Base-by-base conservation (phyloP, 2,329 filamentous ascomycete genomes). In the Juglanconis juglandina region DNA sequence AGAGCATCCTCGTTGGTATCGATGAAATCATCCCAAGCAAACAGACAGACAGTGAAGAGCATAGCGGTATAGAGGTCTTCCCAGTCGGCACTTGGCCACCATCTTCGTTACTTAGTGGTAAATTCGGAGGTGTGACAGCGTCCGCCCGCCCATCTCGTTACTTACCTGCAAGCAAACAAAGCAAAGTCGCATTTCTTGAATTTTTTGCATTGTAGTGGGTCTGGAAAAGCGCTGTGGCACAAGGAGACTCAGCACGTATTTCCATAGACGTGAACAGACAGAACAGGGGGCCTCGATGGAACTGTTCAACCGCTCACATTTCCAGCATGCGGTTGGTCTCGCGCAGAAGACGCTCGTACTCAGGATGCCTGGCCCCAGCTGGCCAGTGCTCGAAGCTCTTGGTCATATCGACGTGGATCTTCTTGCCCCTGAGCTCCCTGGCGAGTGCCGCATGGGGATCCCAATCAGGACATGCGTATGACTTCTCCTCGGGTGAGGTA, bases 1-100 rank as follows among this genome's bases (percentile, higher is more conserved):
- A 72, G 68, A 35, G 69, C 68, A 24, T 71, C 71, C 24, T 73
- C 71, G 42, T 70, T 68, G 2, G 66, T 69, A 53, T 73, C 71
- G 41, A 73, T 69, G 13, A 70, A 69, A 42, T 72, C 72, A 56
- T 73, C 71, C 71, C 71, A 73, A 39, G 71, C 67, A 56, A 73
- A 73, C 41, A 72, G 69, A 67, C 70, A 73, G 7, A 72, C 67
- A 0, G 70, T 68, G 57, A 72, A 72, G 2, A 70, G 64, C 39
- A 70, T 70, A 2, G 69, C 69, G 6, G 69, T 67, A 42, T 68
- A 66, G 3, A 73, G 68, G 49, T 72, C 69, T 11, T 67, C 64
- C 72, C 72, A 73, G 55, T 69, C 66, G 50, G 71, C 68, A 46
- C 68, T 64, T 3, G 70, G 70, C 62, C 71, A 72, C 72, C 71